These are phyloP conservation scores for Collybia nuda DNA, from an alignment of 768 basidiomycete species.

Conservation along the genomic window DNA sequence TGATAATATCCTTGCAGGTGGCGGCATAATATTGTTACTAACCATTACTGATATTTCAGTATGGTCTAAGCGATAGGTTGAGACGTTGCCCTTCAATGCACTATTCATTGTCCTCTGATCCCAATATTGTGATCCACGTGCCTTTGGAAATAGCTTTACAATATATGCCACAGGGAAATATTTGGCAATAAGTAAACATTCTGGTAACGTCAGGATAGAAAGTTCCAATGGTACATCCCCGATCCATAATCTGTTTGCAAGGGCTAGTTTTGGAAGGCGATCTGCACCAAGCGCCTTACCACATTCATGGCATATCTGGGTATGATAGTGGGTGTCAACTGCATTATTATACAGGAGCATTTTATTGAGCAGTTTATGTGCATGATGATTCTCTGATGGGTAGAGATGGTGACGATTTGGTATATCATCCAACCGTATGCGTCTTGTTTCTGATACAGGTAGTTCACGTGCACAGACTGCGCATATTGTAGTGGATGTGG, in stretches of 20 bases:
- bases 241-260: conserved; percentile 42
- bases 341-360: not conserved
- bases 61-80: conserved; percentile 22
- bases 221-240: conserved; percentile 28
- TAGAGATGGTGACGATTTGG: not conserved
- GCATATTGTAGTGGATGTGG: too few species aligned
- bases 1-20: conserved; percentile 17
- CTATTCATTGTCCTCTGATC: conserved; percentile 9
- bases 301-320: conserved; percentile 10
- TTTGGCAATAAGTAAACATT: conserved; percentile 30
- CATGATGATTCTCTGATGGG: not conserved
- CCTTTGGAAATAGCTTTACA: conserved; percentile 35
- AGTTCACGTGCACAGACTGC: not conserved
- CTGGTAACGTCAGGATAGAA: conserved; percentile 25
- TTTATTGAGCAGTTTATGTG: not conserved
- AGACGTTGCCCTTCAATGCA: conserved; percentile 32
- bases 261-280: conserved; percentile 16
- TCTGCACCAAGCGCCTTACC: not conserved
- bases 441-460: not conserved
- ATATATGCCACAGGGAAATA: conserved; percentile 31
- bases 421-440: not conserved
- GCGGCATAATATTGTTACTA: conserved; percentile 23
- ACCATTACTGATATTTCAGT: conserved; percentile 20
- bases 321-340: not conserved
- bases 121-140: conserved; percentile 8